Percentiles rank a stretch among this genome's conserved stretches.
phyloP scores from a whole-genome alignment of 805 yeast genomes.

The Barnettozyma sucrosica region DNA sequence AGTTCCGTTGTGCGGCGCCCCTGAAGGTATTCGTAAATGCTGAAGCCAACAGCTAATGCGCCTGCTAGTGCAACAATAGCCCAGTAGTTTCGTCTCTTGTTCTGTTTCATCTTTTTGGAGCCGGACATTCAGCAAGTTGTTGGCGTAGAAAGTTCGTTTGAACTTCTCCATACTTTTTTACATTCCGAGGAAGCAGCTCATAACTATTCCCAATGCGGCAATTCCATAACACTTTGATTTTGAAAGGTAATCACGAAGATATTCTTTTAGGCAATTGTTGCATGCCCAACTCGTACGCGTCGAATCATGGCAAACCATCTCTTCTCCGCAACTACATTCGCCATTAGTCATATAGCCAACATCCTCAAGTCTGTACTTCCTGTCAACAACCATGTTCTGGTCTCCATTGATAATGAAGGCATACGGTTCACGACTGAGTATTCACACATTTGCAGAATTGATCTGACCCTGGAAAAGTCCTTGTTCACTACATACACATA shows the following conservation, averaged over 20 bases:
- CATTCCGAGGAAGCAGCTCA: background rate
- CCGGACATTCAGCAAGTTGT: background rate
- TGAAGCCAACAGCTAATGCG: constrained; percentile 10
- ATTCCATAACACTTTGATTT: background rate
- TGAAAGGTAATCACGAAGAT: background rate
- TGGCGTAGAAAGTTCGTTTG: background rate
- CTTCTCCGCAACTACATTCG: constrained; percentile 42
- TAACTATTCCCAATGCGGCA: constrained; percentile 1
- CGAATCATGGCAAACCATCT: constrained; percentile 2
- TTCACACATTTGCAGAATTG: constrained; percentile 33
- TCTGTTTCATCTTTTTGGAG: background rate
- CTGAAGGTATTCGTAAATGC: constrained; percentile 10
- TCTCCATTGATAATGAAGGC: constrained; percentile 46
- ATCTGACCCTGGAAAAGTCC: constrained; percentile 32
- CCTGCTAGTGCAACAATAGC: constrained; percentile 10
- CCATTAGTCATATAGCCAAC: constrained; percentile 39
- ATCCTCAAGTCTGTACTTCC: constrained; percentile 39
- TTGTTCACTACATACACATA: constrained; percentile 32
- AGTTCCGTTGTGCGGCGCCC: background rate
- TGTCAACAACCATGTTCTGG: constrained; percentile 34
- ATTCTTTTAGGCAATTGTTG: no score
- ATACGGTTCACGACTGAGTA: constrained; percentile 44
- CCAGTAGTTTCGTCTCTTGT: constrained; percentile 8
- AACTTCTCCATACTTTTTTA: background rate
- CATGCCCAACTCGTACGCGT: background rate